Evolutionary conservation across 2,329 filamentous ascomycete species (phyloP).

Genomic region (Alternaria gaisen): DNA sequence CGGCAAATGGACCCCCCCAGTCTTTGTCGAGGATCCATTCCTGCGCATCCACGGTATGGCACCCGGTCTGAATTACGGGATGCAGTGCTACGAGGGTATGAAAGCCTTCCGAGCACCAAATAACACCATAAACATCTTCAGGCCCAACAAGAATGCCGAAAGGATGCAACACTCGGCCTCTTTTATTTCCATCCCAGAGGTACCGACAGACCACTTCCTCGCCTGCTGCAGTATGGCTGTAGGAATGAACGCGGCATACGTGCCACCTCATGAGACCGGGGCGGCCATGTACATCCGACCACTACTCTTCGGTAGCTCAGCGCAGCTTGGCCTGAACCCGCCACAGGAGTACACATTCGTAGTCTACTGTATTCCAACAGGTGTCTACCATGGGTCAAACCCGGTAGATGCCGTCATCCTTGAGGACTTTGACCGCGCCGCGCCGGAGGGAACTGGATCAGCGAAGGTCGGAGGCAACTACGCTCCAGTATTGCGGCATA

Average conservation of each 20-base stretch:
- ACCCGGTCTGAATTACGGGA: constrained; percentile 91
- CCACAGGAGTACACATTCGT: constrained; percentile 92
- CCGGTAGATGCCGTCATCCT: constrained; percentile 89
- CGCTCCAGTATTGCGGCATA: constrained; percentile 87
- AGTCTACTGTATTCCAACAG: constrained; percentile 90
- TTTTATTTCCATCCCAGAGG: constrained; percentile 82
- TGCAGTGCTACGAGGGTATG: constrained; percentile 98
- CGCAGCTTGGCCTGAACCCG: constrained; percentile 84
- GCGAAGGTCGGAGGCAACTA: constrained; percentile 98
- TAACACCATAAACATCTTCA: constrained; percentile 84
- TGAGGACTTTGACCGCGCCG: constrained; percentile 91
- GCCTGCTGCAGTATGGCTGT: constrained; percentile 82
- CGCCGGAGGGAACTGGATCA: constrained; percentile 87
- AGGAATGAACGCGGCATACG: constrained; percentile 85
- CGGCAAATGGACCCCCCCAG: constrained; percentile 78
- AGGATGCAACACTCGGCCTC: constrained; percentile 86
- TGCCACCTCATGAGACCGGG: constrained; percentile 87
- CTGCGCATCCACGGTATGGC: constrained; percentile 94
- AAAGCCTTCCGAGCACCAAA: constrained; percentile 88
- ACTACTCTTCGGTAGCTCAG: constrained; percentile 84
- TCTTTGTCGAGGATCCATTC: constrained; percentile 83
- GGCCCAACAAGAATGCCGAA: constrained; percentile 81
- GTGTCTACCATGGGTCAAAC: constrained; percentile 90
- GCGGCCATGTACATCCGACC: constrained; percentile 94
- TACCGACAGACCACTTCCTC: constrained; percentile 80